Evolutionary conservation across 2,329 filamentous ascomycete genomes (phyloP), one percentile per base, ranked within the genome.

Genomic region (Pleurostoma richardsiae): DNA sequence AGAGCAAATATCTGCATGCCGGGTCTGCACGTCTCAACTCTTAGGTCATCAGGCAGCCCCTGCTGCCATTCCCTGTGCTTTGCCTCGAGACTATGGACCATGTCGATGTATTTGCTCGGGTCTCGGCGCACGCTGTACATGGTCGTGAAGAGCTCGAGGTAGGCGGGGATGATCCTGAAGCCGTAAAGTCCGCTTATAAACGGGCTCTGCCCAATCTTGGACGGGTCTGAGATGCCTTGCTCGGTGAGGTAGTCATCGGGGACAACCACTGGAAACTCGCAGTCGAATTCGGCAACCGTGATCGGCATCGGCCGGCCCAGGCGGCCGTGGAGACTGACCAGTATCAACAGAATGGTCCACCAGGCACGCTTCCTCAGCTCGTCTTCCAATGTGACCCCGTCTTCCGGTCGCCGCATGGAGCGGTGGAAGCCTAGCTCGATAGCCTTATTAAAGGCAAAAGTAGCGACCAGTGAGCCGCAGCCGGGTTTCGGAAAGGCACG

Each of bases 401-500:
- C 68, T 6, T 65, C 66, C 0, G 69, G 65, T 4, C 64, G 63
- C 52, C 81, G 84, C 10, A 77, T 74, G n/a, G 83, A 83, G 39
- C 88, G 77, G 61, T 95, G 87, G 36, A 94, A 70, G 19, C 88
- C 85, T 38, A 90, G 68, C 56, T 94, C 88, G 33, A 92, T 76
- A 7, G 87, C 87, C 30, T 86, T 71, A 4, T 81, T 74, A 40
- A 91, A 70, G 1, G 86, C 79, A 41, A 80, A 73, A 44, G 79
- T 80, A 30, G 78, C 78, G 49, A 91, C 73, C 54, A 86, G 77
- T 67, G 83, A 85, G 45, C 85, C 86, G 39, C 85, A 82, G 10
- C 86, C 87, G 1, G 89, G 87, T 56, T 91, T 90, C 30, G 88
- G 86, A 49, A 94, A 90, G 43, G 82, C 83, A 49, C 89, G 82